Evolutionary conservation across 2,329 filamentous ascomycete species (phyloP).

Genomic region (Davidsoniella eucalypti): DNA sequence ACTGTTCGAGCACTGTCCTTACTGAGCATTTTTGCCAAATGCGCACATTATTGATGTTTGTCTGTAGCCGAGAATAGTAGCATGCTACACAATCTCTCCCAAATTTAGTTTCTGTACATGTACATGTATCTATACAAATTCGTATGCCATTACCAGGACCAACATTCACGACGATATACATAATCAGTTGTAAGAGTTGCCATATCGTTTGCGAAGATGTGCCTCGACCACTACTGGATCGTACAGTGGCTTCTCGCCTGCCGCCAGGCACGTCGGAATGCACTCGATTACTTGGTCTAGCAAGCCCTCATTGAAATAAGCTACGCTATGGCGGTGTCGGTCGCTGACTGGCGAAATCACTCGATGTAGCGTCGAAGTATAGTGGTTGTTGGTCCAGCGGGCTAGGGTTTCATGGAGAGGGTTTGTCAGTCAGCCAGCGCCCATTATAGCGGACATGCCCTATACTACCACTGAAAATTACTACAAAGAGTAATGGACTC

Average conservation of each 20-base stretch:
- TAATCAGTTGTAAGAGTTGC: neutral
- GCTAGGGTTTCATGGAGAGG: constrained; percentile 12
- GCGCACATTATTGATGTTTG: too few species aligned
- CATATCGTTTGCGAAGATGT: neutral
- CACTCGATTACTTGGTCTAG: neutral
- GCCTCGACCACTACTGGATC: neutral
- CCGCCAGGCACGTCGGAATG: neutral
- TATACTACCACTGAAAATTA: neutral
- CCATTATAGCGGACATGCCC: too few species aligned
- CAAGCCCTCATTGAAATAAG: constrained; percentile 20
- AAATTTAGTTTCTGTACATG: too few species aligned
- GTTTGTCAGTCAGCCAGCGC: too few species aligned
- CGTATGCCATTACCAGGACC: too few species aligned
- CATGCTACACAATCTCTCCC: too few species aligned
- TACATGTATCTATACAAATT: too few species aligned
- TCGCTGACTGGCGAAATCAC: constrained; percentile 18
- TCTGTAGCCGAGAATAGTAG: too few species aligned
- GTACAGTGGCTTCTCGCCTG: neutral
- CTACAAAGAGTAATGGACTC: neutral
- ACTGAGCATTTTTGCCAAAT: too few species aligned
- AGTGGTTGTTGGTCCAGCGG: constrained; percentile 18
- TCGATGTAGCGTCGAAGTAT: constrained; percentile 19
- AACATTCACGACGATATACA: too few species aligned
- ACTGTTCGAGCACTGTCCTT: too few species aligned
- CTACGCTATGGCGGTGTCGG: constrained; percentile 18